Conservation (phyloP, 352 stramenopile species). For the Phytophthora citrophthora region DNA sequence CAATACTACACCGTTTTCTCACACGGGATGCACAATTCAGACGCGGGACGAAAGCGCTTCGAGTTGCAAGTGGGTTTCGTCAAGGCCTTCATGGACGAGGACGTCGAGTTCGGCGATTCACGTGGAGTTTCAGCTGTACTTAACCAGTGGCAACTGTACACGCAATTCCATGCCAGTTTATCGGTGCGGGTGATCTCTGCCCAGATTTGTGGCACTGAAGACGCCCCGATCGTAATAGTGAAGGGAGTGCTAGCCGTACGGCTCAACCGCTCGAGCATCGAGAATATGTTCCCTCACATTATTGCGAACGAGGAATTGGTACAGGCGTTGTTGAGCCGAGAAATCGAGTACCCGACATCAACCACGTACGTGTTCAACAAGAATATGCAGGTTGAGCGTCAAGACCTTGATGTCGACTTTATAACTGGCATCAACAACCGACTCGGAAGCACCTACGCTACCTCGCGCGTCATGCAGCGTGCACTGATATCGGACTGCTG, state of each 20-base stretch:
- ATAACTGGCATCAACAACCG: slow-evolving; percentile 49
- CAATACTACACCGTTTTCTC: slow-evolving; percentile 75
- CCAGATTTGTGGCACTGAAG: slow-evolving; percentile 53
- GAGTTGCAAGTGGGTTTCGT: slow-evolving; percentile 41
- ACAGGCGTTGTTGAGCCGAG: slow-evolving; percentile 56
- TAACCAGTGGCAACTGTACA: slow-evolving; percentile 72
- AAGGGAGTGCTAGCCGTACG: slow-evolving; percentile 47
- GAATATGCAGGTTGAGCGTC: slow-evolving; percentile 52
- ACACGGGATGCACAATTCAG: slow-evolving; percentile 57
- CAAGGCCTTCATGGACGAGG: slow-evolving; percentile 50
- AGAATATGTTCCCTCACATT: slow-evolving; percentile 72
- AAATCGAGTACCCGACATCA: slow-evolving; percentile 61
- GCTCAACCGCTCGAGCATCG: slow-evolving; percentile 61
- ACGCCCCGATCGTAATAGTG: slow-evolving; percentile 60
- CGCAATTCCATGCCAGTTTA: slow-evolving; percentile 55
- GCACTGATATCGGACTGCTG: slow-evolving; percentile 46
- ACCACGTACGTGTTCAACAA: slow-evolving; percentile 67
- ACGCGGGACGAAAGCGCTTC: slow-evolving; percentile 9
- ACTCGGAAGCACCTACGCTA: slow-evolving; percentile 32
- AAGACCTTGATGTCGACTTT: slow-evolving; percentile 68
- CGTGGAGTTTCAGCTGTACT: slow-evolving; percentile 50
- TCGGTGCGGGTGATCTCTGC: slow-evolving; percentile 37
- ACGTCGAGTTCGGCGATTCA: slow-evolving; percentile 47
- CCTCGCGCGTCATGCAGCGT: slow-evolving; percentile 39
- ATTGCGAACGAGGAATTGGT: slow-evolving; percentile 60